These are phyloP conservation scores for Hepatocystis sp. DNA, from an alignment of 169 alveolate species.

Conservation along the genomic window DNA sequence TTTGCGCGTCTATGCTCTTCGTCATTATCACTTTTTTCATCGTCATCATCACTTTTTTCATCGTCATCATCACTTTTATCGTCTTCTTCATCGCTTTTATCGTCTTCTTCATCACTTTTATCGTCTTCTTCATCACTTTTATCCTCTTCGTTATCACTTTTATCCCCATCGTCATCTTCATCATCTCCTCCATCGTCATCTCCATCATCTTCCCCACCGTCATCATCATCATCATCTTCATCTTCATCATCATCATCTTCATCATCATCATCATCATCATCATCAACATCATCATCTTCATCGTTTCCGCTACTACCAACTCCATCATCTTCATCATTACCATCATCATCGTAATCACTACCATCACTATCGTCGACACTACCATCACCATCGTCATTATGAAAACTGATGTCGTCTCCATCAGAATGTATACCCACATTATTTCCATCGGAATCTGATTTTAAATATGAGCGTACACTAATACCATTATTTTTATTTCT, in stretches of 20 bases:
- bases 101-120: neutral
- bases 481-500: constrained; percentile 5
- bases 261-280: constrained; percentile 7
- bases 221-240: neutral
- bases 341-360: constrained; percentile 5
- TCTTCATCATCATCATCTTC: constrained; percentile 6
- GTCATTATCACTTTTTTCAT: neutral
- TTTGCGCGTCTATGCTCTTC: neutral
- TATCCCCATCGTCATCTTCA: neutral
- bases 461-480: constrained; percentile 5
- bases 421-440: neutral
- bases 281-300: constrained; percentile 3
- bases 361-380: constrained; percentile 4
- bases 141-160: neutral
- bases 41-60: neutral
- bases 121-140: neutral
- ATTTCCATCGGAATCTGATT: constrained; percentile 35
- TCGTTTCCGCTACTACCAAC: constrained; percentile 10
- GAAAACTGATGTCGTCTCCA: neutral
- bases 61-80: neutral
- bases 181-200: neutral
- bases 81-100: neutral
- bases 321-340: constrained; percentile 17
- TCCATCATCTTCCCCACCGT: neutral
- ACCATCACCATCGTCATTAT: constrained; percentile 4